phyloP scores from a whole-genome alignment of 225 moss, liverwort and hornwort genomes.

The Polytrichum formosum region DNA sequence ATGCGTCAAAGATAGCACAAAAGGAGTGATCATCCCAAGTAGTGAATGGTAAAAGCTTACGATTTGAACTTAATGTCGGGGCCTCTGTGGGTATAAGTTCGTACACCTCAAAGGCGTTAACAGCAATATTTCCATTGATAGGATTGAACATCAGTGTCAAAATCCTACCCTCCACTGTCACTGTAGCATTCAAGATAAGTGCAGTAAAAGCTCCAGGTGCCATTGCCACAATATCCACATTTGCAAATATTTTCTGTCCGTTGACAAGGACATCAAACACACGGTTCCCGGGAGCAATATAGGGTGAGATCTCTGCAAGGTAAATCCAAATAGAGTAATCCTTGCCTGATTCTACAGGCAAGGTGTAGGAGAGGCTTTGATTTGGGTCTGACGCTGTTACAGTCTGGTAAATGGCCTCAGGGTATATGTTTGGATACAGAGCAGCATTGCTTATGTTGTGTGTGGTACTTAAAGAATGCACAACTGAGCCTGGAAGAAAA shows the following conservation, averaged over 20 bases:
- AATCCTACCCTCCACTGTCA: slow-evolving; percentile 50
- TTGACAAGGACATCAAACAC: slow-evolving; percentile 68
- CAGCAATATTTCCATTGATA: slow-evolving; percentile 39
- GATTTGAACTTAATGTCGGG: slow-evolving; percentile 39
- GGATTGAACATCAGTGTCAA: slow-evolving; percentile 67
- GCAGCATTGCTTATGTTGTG: slow-evolving; percentile 44
- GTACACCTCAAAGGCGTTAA: slow-evolving; percentile 79
- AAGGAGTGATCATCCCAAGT: not conserved
- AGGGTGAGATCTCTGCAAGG: slow-evolving; percentile 58
- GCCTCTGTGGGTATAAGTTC: slow-evolving; percentile 58
- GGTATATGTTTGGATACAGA: slow-evolving; percentile 67
- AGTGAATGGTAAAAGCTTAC: slow-evolving; percentile 22
- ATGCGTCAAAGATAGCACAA: not conserved
- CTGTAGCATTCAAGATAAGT: slow-evolving; percentile 63
- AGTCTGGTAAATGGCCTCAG: slow-evolving; percentile 63
- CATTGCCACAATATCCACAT: slow-evolving; percentile 59
- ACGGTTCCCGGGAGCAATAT: slow-evolving; percentile 28
- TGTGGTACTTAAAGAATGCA: slow-evolving; percentile 29
- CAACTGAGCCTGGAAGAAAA: slow-evolving; percentile 43
- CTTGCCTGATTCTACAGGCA: slow-evolving; percentile 62
- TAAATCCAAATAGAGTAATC: slow-evolving; percentile 82
- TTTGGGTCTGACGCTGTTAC: slow-evolving; percentile 49
- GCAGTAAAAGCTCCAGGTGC: slow-evolving; percentile 58
- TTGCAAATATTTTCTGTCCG: slow-evolving; percentile 30
- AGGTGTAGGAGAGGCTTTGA: slow-evolving; percentile 64